Percentiles rank a stretch among this genome's conserved stretches.
Evolutionary conservation across 805 yeast genomes (phyloP).

Genomic region (Sugiyamaella smithiae): DNA sequence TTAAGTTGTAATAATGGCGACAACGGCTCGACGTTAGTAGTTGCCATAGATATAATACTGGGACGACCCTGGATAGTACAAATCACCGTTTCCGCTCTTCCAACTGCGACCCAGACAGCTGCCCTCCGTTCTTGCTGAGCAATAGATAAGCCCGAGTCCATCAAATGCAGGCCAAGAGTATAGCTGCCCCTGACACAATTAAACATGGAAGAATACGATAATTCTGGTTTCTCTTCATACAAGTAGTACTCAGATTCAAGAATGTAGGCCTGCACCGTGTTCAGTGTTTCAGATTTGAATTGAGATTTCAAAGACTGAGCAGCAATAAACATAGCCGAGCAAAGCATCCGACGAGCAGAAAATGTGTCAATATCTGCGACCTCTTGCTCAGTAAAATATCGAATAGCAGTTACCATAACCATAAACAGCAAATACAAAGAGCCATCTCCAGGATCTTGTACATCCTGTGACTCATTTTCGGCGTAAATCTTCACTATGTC

Average conservation of each 20-base stretch:
- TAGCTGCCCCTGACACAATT: not conserved
- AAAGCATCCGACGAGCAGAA: not conserved
- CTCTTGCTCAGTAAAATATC: not conserved
- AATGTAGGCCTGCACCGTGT: not conserved
- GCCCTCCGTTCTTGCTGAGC: slow-evolving; percentile 7
- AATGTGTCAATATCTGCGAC: not conserved
- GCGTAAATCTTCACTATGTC: not conserved
- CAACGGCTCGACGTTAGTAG: slow-evolving; percentile 1
- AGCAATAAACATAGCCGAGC: not conserved
- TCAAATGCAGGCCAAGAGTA: not conserved
- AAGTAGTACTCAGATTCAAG: slow-evolving; percentile 2
- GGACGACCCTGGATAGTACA: slow-evolving; percentile 6
- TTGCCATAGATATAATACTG: not conserved
- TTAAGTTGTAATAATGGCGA: not conserved
- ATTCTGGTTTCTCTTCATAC: slow-evolving; percentile 2
- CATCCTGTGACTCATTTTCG: not conserved
- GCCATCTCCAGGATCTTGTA: slow-evolving; percentile 1
- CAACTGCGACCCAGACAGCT: slow-evolving; percentile 3
- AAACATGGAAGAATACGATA: not conserved
- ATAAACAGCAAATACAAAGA: slow-evolving; percentile 1
- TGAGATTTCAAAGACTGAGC: not conserved
- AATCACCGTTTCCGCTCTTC: not conserved
- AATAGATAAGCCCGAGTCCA: not conserved
- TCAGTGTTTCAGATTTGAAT: not conserved
- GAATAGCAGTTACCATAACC: not conserved